phyloP scores from a whole-genome alignment of 2,329 filamentous ascomycete genomes.

The Xylariaceae sp. region DNA sequence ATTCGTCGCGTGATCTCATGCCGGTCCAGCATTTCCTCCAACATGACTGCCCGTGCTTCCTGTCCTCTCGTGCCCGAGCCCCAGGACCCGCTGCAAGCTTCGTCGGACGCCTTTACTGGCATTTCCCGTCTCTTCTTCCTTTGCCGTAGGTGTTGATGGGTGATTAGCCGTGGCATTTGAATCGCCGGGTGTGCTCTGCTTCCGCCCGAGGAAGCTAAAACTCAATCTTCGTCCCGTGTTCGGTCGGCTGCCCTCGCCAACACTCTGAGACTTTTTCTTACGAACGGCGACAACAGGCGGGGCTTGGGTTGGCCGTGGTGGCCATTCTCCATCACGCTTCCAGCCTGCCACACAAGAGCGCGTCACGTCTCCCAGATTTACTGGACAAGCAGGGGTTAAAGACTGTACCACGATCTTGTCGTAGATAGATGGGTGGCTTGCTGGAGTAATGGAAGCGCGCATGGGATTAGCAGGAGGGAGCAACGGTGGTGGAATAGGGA shows the following conservation, averaged over 20 bases:
- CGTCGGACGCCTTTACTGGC: conserved; percentile 26
- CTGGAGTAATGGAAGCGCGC: conserved; percentile 69
- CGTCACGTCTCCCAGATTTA: conserved; percentile 80
- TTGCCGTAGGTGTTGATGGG: conserved; percentile 8
- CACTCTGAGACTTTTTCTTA: conserved; percentile 35
- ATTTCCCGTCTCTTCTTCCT: conserved; percentile 10
- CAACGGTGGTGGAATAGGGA: conserved; percentile 71
- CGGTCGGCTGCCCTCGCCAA: conserved; percentile 16
- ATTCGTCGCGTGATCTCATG: conserved; percentile 1
- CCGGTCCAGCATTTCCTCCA: conserved; percentile 3
- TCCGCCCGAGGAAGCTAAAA: conserved; percentile 41
- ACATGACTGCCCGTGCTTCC: conserved; percentile 11
- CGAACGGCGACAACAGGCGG: conserved; percentile 32
- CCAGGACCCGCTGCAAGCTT: conserved; percentile 32
- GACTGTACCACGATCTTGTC: conserved; percentile 79
- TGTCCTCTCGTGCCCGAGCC: conserved; percentile 25
- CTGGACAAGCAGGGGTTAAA: conserved; percentile 78
- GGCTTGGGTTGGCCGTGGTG: conserved; percentile 55
- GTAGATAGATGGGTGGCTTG: conserved; percentile 78
- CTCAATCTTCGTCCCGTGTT: conserved; percentile 40
- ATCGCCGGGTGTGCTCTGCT: conserved; percentile 22
- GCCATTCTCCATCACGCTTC: conserved; percentile 94
- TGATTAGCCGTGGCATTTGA: conserved; percentile 6
- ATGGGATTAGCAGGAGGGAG: conserved; percentile 72
- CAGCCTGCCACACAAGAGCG: conserved; percentile 80